Evolutionary conservation across 176 grass and related monocot species (phyloP).

Genomic region (Carex cristatella): DNA sequence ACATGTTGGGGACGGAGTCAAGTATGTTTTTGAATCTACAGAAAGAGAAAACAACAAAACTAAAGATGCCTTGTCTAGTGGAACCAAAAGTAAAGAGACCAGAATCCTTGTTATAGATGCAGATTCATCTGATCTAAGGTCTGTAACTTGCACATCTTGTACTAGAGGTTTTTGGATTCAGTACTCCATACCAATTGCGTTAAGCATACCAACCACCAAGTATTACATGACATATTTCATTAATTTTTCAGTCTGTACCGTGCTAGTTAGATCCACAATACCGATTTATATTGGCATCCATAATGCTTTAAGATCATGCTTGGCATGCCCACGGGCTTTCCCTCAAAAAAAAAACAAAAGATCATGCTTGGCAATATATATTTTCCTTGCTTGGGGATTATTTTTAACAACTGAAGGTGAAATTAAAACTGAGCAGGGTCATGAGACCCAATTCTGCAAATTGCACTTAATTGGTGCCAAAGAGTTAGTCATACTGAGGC

Average conservation of each 20-base stretch:
- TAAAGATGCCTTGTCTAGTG: slow-evolving; percentile 28
- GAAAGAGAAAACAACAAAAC: slow-evolving; percentile 16
- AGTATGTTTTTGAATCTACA: slow-evolving; percentile 47
- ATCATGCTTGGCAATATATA: background rate
- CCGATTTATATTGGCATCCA: background rate
- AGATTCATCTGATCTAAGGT: slow-evolving; percentile 98
- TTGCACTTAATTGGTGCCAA: background rate
- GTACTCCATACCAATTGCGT: background rate
- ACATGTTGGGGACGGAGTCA: slow-evolving; percentile 71
- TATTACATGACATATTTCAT: background rate
- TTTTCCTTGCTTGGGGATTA: background rate
- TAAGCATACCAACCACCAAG: background rate
- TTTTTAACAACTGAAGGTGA: background rate
- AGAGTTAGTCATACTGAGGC: background rate
- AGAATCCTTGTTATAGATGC: slow-evolving; percentile 88
- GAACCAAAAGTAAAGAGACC: slow-evolving; percentile 20
- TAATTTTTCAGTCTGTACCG: background rate
- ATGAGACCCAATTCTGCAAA: background rate
- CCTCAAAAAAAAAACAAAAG: too few species aligned
- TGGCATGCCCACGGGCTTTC: background rate
- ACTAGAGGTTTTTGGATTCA: background rate
- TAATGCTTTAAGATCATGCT: background rate
- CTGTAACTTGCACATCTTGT: background rate
- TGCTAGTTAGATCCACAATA: background rate
- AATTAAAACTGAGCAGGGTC: background rate